A percentile compares a stretch with the other conserved stretches of the same genome.
These are phyloP conservation scores for Ilyonectria robusta DNA, from an alignment of 2,329 filamentous ascomycete genomes.

Conservation along the genomic window DNA sequence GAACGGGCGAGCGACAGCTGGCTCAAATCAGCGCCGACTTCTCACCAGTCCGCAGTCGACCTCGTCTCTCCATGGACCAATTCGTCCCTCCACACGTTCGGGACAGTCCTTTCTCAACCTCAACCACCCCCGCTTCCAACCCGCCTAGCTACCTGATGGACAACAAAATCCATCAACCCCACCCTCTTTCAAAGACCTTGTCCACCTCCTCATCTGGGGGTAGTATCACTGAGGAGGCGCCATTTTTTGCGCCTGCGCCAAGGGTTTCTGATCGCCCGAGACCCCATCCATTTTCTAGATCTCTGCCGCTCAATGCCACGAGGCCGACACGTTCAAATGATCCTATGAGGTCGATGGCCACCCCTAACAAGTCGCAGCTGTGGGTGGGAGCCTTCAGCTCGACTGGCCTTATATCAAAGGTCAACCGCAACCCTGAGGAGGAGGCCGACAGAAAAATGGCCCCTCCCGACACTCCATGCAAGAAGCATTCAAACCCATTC, in stretches of 20 bases:
- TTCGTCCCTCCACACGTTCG: constrained; percentile 76
- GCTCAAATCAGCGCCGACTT: constrained; percentile 67
- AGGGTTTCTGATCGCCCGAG: constrained; percentile 46
- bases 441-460: constrained; percentile 71
- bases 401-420: constrained; percentile 94
- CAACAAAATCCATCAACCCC: constrained; percentile 69
- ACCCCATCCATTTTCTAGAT: constrained; percentile 56
- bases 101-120: constrained; percentile 75
- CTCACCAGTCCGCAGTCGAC: constrained; percentile 72
- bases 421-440: constrained; percentile 86
- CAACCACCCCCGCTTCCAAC: constrained; percentile 67
- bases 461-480: constrained; percentile 97
- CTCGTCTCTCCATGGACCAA: constrained; percentile 85
- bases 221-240: constrained; percentile 79
- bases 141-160: constrained; percentile 60
- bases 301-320: constrained; percentile 57
- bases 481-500: constrained; percentile 82
- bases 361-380: constrained; percentile 69
- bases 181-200: constrained; percentile 88
- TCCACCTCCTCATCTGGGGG: constrained; percentile 90
- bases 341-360: constrained; percentile 48
- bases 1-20: constrained; percentile 70
- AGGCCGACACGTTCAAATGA: constrained; percentile 53
- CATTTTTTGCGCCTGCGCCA: constrained; percentile 49
- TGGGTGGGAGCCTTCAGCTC: constrained; percentile 91